Base-by-base conservation (phyloP, 257 asterid genomes). In the Lycium ferocissimum region DNA sequence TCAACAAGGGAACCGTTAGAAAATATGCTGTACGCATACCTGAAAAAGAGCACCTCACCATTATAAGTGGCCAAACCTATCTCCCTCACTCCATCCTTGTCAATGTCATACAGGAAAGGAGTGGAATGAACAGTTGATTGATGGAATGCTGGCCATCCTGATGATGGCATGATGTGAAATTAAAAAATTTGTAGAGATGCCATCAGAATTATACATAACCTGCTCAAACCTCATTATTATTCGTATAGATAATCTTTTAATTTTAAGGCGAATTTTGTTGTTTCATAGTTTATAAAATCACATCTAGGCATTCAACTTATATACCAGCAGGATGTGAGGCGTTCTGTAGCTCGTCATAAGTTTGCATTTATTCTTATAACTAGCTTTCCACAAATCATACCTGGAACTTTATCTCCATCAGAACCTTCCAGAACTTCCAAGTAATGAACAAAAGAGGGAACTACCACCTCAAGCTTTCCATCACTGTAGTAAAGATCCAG, bases 111-210 rank as follows among this genome's bases (percentile, higher is more conserved):
- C 38, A 94, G 92, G 85, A 97, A 93, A 85, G 99, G 99, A 89
- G 96, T 95, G 79, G 99, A 93, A 87, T 97, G 99, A 81, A 92
- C 97, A 62, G 99, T 97, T 83, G 99, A 97, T 92, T 95, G 98
- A 89, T 97, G 99, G 87, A 97, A 97, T 66, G 98, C 98, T 57
- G 99, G 99, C 98, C 99, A 97, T 70, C 99, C 99, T 97, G 92
- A 84, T 86, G 83, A n/a, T n/a, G n/a, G n/a, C n/a, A n/a, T n/a
- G n/a, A 84, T 76, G 40, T 51, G 63, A 76, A 76, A n/a, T 76
- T 26, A 54, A 3, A 26, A 76, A 76, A 26, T 76, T 76, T 22
- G 63, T 51, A 22, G 9, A 76, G 59, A 76, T 76, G 63, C 7
- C 63, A 51, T 76, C 62, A 4, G 22, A 14, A 7, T 26, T 51